Percentiles rank a stretch among this genome's conserved stretches.
phyloP scores from a whole-genome alignment of 2,329 filamentous ascomycete genomes.

The Ophiostoma sp. region DNA sequence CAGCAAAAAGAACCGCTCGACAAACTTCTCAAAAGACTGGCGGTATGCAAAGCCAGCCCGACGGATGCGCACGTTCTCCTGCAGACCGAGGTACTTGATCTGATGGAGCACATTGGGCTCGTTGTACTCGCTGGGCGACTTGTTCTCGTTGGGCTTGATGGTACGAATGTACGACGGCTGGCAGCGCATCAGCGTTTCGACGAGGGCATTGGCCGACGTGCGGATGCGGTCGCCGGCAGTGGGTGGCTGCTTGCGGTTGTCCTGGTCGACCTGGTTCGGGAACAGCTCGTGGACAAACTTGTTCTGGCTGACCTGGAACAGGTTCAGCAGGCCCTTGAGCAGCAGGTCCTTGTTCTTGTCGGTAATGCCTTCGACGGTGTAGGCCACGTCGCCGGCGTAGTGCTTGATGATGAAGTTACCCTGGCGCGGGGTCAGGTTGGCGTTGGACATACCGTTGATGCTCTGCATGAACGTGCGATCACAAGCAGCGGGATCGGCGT shows the following conservation, averaged over 20 bases:
- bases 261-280: slow-evolving; percentile 87
- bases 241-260: slow-evolving; percentile 89
- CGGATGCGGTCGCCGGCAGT: slow-evolving; percentile 97
- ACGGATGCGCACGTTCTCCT: slow-evolving; percentile 96
- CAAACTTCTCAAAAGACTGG: slow-evolving; percentile 96
- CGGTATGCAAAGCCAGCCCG: slow-evolving; percentile 95
- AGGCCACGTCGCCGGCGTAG: slow-evolving; percentile 94
- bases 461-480: slow-evolving; percentile 94
- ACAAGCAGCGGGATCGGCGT: slow-evolving; percentile 88
- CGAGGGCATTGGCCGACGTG: slow-evolving; percentile 86
- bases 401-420: slow-evolving; percentile 98
- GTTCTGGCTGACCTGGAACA: slow-evolving; percentile 80
- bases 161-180: slow-evolving; percentile 97
- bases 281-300: slow-evolving; percentile 82
- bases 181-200: slow-evolving; percentile 93
- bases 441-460: slow-evolving; percentile 83
- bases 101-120: slow-evolving; percentile 90
- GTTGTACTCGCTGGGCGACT: slow-evolving; percentile 90
- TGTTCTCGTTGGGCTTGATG: slow-evolving; percentile 99
- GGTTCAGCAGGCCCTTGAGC: slow-evolving; percentile 83
- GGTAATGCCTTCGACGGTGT: slow-evolving; percentile 92
- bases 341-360: slow-evolving; percentile 99
- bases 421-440: slow-evolving; percentile 85
- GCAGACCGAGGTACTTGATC: slow-evolving; percentile 97
- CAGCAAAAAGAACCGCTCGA: slow-evolving; percentile 91